Percentiles rank a stretch among this genome's conserved stretches.
phyloP scores from a whole-genome alignment of 129 eudicot species.

The Ambrosia artemisiifolia region DNA sequence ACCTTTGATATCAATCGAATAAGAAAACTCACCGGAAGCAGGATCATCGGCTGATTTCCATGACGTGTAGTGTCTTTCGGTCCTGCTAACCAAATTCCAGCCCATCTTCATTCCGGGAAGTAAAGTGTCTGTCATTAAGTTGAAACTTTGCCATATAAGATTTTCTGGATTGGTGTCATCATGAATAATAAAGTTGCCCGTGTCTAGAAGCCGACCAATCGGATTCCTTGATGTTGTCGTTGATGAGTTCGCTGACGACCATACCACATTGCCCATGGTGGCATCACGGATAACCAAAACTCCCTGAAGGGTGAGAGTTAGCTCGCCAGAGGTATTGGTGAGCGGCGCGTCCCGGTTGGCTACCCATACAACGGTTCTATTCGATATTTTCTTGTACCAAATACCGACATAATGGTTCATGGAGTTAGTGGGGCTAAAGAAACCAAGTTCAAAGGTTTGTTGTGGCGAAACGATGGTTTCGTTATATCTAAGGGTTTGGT shows the following conservation, averaged over 20 bases:
- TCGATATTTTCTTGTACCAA: conserved; percentile 26
- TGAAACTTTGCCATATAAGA: conserved; percentile 30
- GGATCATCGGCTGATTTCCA: conserved; percentile 26
- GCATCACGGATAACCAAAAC: conserved; percentile 10
- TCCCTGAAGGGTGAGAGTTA: conserved; percentile 19
- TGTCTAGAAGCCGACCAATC: conserved; percentile 23
- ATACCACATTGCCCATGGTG: conserved; percentile 3
- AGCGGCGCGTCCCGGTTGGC: conserved; percentile 32
- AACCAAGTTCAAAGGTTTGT: conserved; percentile 30
- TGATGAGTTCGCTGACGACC: conserved; percentile 24
- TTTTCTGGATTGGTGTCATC: neutral
- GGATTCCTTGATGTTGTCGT: neutral
- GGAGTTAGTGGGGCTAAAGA: conserved; percentile 17
- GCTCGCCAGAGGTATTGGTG: conserved; percentile 11
- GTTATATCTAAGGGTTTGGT: conserved; percentile 23
- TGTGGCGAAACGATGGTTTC: conserved; percentile 24
- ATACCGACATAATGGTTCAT: conserved; percentile 24
- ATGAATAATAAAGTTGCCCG: conserved; percentile 25
- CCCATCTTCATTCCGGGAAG: conserved; percentile 3
- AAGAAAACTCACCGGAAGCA: conserved; percentile 12
- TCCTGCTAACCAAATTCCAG: neutral
- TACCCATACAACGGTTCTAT: conserved; percentile 29
- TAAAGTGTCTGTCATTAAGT: neutral
- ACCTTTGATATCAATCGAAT: conserved; percentile 17
- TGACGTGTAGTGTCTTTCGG: neutral